These are phyloP conservation scores for Lotmaria passim DNA, from an alignment of 208 protist genomes.

Conservation along the genomic window DNA sequence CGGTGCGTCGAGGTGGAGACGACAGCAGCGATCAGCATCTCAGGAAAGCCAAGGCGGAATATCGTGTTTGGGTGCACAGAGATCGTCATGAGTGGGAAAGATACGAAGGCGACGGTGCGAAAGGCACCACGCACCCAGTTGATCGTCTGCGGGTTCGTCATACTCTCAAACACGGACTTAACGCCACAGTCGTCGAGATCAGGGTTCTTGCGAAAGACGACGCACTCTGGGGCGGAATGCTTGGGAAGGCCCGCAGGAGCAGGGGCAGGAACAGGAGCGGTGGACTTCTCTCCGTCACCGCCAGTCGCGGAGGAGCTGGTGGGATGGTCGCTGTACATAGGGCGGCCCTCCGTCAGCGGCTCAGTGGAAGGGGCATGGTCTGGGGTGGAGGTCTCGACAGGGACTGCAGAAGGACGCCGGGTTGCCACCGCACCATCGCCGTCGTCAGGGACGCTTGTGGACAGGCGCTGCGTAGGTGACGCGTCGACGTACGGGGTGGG, in stretches of 20 bases:
- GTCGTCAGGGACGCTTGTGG: too few species aligned
- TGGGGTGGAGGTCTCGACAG: neutral
- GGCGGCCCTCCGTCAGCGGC: neutral
- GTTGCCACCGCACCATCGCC: too few species aligned
- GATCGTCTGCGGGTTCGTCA: conserved; percentile 28
- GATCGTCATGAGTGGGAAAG: conserved; percentile 38
- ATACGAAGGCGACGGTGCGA: conserved; percentile 34
- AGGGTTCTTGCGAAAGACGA: conserved; percentile 40
- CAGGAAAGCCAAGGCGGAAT: conserved; percentile 29
- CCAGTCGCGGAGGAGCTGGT: conserved; percentile 3
- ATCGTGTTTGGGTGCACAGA: conserved; percentile 49
- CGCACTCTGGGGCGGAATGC: conserved; percentile 27
- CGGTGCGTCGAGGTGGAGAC: conserved; percentile 40
- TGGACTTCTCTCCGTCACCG: conserved; percentile 3
- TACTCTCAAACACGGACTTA: conserved; percentile 30
- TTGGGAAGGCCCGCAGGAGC: conserved; percentile 10
- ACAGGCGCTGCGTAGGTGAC: too few species aligned
- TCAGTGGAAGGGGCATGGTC: neutral
- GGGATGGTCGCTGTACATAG: neutral
- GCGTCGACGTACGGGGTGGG: too few species aligned
- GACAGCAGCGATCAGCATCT: conserved; percentile 38
- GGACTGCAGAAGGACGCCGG: neutral
- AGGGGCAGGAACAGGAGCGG: neutral
- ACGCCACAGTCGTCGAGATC: conserved; percentile 36
- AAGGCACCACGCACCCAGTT: conserved; percentile 26